A percentile compares a stretch with the other conserved stretches of the same genome.
Conservation (phyloP, 2,329 filamentous ascomycete species). For the Trichoderma lentiforme region DNA sequence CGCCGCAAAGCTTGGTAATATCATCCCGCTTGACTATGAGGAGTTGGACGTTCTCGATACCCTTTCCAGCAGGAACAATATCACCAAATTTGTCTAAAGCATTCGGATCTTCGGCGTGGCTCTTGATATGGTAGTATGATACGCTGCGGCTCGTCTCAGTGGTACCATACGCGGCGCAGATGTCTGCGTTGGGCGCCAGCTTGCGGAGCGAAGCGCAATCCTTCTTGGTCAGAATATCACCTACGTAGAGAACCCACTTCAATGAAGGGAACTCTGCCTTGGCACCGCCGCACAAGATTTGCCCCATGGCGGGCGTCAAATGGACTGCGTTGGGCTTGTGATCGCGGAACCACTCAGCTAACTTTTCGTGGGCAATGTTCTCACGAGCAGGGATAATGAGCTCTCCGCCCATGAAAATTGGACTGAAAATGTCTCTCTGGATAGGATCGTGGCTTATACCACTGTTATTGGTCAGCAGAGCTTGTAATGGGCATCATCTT, state of each 20-base stretch:
- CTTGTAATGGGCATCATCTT: conserved; percentile 19
- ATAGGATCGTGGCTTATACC: conserved; percentile 67
- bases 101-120: conserved; percentile 56
- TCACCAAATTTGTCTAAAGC: conserved; percentile 52
- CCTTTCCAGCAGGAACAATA: conserved; percentile 76
- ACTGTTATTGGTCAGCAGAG: neutral
- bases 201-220: conserved; percentile 76
- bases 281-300: conserved; percentile 85
- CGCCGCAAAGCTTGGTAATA: conserved; percentile 64
- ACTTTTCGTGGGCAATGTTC: conserved; percentile 77
- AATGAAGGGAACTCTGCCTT: conserved; percentile 72
- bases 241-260: conserved; percentile 84
- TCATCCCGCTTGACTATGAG: conserved; percentile 73
- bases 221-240: conserved; percentile 80
- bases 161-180: conserved; percentile 85
- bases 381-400: conserved; percentile 76
- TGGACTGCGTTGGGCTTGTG: conserved; percentile 76
- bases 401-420: conserved; percentile 79
- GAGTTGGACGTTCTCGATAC: conserved; percentile 87
- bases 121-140: conserved; percentile 66
- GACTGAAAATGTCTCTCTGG: conserved; percentile 75
- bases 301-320: conserved; percentile 93
- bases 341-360: conserved; percentile 84
- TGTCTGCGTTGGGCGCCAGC: conserved; percentile 71
- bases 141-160: conserved; percentile 82